A percentile compares a stretch with the other conserved stretches of the same genome.
Conservation (phyloP, 176 grass and related monocot genomes). For the Carex kokanica region DNA sequence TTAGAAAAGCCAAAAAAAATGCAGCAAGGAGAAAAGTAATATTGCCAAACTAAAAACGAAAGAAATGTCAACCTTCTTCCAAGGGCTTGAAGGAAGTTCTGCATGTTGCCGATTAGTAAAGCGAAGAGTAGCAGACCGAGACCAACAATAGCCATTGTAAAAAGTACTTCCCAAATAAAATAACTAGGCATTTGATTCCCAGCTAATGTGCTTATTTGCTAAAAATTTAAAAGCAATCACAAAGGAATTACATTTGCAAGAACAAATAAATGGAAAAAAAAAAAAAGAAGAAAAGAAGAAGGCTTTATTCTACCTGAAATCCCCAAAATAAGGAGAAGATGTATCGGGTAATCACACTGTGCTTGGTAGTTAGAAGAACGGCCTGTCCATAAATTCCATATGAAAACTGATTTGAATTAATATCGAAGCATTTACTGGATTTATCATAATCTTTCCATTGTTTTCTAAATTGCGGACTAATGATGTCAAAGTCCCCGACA, state of each 20-base stretch:
- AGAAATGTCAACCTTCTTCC: constrained; percentile 59
- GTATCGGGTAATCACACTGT: constrained; percentile 63
- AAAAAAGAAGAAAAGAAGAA: not conserved
- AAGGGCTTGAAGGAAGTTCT: constrained; percentile 99
- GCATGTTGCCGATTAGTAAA: constrained; percentile 94
- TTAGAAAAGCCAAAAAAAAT: not conserved
- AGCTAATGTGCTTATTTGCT: constrained; percentile 98
- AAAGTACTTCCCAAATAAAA: constrained; percentile 86
- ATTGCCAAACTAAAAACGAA: not conserved
- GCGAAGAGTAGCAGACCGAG: constrained; percentile 79
- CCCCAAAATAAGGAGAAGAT: constrained; percentile 97
- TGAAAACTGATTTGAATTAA: constrained; percentile 30
- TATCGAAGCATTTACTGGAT: constrained; percentile 59
- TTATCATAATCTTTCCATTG: constrained; percentile 40
- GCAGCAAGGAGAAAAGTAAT: not conserved
- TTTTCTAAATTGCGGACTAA: constrained; percentile 22
- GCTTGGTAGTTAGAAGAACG: constrained; percentile 63
- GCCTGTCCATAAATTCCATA: constrained; percentile 84
- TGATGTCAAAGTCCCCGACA: constrained; percentile 1
- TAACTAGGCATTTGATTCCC: constrained; percentile 88
- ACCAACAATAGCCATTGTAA: constrained; percentile 97
- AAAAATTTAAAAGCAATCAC: constrained; percentile 22
- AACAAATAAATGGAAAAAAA: not conserved
- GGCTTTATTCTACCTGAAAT: constrained; percentile 64
- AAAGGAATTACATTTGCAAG: not conserved